phyloP scores from a whole-genome alignment of 768 basidiomycete species.

The Rhizopogon roseolus region DNA sequence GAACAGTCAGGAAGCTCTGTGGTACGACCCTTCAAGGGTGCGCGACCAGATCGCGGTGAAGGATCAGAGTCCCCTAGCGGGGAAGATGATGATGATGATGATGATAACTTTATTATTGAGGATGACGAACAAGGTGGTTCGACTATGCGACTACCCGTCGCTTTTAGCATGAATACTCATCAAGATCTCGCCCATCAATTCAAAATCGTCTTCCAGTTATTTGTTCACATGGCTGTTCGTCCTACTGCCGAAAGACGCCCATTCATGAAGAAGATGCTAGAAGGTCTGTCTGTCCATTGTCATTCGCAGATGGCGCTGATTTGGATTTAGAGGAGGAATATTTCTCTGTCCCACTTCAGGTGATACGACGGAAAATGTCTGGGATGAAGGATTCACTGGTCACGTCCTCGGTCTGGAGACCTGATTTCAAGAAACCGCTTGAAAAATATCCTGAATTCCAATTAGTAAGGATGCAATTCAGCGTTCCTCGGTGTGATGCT shows the following conservation, averaged over 20 bases:
- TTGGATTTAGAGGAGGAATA: constrained; percentile 52
- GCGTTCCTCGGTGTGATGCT: constrained; percentile 71
- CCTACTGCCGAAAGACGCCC: constrained; percentile 43
- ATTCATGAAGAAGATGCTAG: constrained; percentile 50
- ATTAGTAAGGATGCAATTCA: constrained; percentile 46
- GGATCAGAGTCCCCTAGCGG: constrained; percentile 33
- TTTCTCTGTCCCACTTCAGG: constrained; percentile 64
- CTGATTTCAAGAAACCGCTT: constrained; percentile 59
- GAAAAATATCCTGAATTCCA: constrained; percentile 65
- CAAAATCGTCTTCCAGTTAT: constrained; percentile 85
- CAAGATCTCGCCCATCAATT: constrained; percentile 76
- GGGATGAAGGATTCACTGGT: constrained; percentile 74
- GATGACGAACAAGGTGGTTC: constrained; percentile 45
- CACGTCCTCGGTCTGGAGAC: constrained; percentile 79
- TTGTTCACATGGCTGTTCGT: constrained; percentile 74
- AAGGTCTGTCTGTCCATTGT: constrained; percentile 32
- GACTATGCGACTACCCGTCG: constrained; percentile 52
- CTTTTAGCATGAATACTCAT: constrained; percentile 78
- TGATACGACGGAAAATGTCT: constrained; percentile 62
- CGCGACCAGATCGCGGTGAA: constrained; percentile 34
- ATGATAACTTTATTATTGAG: constrained; percentile 54
- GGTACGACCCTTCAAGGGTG: constrained; percentile 39
- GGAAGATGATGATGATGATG: constrained; percentile 29
- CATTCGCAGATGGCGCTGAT: background rate
- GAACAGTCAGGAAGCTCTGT: constrained; percentile 23